phyloP scores from a whole-genome alignment of 148 eudicot genomes.

The Euryodendron excelsum region DNA sequence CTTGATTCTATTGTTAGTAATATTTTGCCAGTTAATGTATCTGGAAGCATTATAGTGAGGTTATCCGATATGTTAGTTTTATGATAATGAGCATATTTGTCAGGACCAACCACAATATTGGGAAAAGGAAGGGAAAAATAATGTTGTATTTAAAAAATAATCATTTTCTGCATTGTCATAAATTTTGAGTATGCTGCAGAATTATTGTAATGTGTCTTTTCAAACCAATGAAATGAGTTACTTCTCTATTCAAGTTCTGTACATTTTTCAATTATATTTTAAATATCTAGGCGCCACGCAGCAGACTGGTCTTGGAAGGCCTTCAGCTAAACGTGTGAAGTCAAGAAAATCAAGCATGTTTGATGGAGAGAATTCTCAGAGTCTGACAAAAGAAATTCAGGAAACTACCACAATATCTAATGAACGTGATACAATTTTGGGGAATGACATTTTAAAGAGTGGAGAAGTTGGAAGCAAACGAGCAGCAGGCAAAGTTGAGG shows the following conservation, averaged over 20 bases:
- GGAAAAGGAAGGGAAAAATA: not conserved
- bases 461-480: slow-evolving; percentile 24
- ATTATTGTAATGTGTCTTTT: not conserved
- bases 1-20: not conserved
- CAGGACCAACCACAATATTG: not conserved
- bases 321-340: slow-evolving; percentile 2
- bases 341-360: slow-evolving; percentile 18
- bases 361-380: slow-evolving; percentile 14
- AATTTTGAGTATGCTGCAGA: not conserved
- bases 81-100: not conserved
- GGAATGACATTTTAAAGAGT: slow-evolving; percentile 14
- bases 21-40: too few species aligned
- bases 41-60: not conserved
- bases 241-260: not conserved
- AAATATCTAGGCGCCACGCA: slow-evolving; percentile 49
- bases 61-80: not conserved
- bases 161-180: not conserved
- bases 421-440: not conserved
- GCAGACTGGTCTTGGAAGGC: slow-evolving; percentile 21
- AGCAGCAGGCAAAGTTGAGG: slow-evolving; percentile 19
- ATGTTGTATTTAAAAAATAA: not conserved
- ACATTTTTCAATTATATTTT: slow-evolving; percentile 16
- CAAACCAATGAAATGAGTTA: not conserved
- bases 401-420: slow-evolving; percentile 19
- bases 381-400: slow-evolving; percentile 3